Evolutionary conservation across 163 green algal genomes (phyloP).

Genomic region (Scenedesmus sp.): DNA sequence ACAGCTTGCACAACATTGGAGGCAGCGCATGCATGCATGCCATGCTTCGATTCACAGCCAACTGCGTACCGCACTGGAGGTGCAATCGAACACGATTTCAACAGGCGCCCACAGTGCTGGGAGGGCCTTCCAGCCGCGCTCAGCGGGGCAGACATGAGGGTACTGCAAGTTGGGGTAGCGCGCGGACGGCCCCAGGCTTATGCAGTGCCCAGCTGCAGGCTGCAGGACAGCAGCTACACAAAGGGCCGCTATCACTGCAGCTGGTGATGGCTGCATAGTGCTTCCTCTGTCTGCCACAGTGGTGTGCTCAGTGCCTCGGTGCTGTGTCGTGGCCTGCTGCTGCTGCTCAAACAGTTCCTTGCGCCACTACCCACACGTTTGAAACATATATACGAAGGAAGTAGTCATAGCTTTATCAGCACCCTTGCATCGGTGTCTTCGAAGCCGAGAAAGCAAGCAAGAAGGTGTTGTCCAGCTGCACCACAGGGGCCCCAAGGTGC

Average conservation of each 20-base stretch:
- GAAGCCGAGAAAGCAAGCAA: too few relatives aligned
- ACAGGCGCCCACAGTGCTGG: slow-evolving; percentile 41
- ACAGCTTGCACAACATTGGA: slow-evolving; percentile 12
- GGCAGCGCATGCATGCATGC: slow-evolving; percentile 12
- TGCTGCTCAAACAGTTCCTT: not conserved
- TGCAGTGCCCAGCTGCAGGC: not conserved
- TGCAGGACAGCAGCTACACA: not conserved
- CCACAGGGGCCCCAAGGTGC: too few relatives aligned
- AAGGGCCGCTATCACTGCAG: not conserved
- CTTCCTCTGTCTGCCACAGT: not conserved
- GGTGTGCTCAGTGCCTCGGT: too few relatives aligned
- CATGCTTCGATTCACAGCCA: not conserved
- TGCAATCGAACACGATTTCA: slow-evolving; percentile 26
- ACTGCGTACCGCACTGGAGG: slow-evolving; percentile 20
- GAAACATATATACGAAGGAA: too few relatives aligned
- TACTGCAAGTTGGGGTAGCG: not conserved
- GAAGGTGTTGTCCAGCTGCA: too few relatives aligned
- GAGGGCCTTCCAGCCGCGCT: slow-evolving; percentile 20
- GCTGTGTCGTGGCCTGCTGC: not conserved
- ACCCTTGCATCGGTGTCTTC: too few relatives aligned
- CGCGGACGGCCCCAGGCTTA: not conserved
- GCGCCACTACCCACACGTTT: not conserved
- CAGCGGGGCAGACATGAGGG: slow-evolving; percentile 11
- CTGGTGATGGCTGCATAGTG: not conserved
- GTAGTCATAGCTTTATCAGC: too few relatives aligned